These are phyloP conservation scores for Prunus mira DNA, from an alignment of 306 rosid genomes.

Conservation along the genomic window DNA sequence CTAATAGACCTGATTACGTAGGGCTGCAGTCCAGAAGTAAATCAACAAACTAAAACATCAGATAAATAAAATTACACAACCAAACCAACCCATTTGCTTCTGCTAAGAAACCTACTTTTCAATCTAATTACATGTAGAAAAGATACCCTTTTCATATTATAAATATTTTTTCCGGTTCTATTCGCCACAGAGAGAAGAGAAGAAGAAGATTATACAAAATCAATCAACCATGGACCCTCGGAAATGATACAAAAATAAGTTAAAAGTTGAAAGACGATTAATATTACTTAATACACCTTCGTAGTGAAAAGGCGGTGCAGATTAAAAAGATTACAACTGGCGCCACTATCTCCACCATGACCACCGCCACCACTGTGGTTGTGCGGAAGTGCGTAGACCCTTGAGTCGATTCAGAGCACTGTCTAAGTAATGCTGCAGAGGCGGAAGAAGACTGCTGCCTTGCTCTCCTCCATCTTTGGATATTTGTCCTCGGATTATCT, in stretches of 20 bases:
- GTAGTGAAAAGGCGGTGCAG: slow-evolving; percentile 73
- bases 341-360: slow-evolving; percentile 21
- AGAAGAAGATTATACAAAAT: not conserved
- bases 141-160: not conserved
- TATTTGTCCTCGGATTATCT: slow-evolving; percentile 60
- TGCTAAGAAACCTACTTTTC: not conserved
- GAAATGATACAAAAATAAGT: not conserved
- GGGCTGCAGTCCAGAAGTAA: not conserved
- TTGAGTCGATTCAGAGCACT: slow-evolving; percentile 36
- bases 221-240: not conserved
- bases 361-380: slow-evolving; percentile 9
- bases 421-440: slow-evolving; percentile 36
- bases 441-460: slow-evolving; percentile 27
- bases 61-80: not conserved
- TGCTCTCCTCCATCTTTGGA: slow-evolving; percentile 40
- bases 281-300: slow-evolving; percentile 47
- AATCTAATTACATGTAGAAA: not conserved
- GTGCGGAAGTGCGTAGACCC: slow-evolving; percentile 23
- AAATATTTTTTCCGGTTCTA: not conserved
- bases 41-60: not conserved
- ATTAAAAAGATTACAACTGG: slow-evolving; percentile 52
- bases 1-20: too few relatives aligned
- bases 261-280: not conserved
- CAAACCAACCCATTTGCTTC: not conserved
- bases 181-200: not conserved